A percentile compares a stretch with the other conserved stretches of the same genome.
Evolutionary conservation across 768 basidiomycete genomes (phyloP).

Genomic region (Russula olivacea): DNA sequence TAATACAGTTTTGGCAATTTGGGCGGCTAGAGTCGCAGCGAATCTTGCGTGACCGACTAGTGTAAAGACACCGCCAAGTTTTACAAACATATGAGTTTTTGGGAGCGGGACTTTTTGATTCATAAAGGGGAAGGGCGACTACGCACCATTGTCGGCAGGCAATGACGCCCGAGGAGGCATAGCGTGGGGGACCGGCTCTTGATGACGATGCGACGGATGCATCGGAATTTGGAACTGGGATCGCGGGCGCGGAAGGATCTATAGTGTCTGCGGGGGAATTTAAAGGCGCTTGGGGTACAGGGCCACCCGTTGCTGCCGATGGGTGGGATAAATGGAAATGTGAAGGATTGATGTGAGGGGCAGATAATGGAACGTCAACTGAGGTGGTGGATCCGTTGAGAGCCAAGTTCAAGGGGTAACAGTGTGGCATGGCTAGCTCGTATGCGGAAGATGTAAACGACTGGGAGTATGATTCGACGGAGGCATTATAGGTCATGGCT

Average conservation of each 20-base stretch:
- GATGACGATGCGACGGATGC: constrained; percentile 28
- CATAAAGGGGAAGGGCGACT: constrained; percentile 32
- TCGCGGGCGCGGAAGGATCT: constrained; percentile 16
- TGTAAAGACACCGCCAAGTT: constrained; percentile 27
- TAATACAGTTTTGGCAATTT: constrained; percentile 74
- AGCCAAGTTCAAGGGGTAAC: constrained; percentile 11
- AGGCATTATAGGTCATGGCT: constrained; percentile 18
- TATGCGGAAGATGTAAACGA: constrained; percentile 25
- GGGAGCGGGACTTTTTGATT: constrained; percentile 25
- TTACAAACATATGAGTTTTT: constrained; percentile 4
- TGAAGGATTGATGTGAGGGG: constrained; percentile 19
- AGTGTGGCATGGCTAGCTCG: constrained; percentile 21
- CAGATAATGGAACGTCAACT: constrained; percentile 6
- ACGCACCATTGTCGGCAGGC: constrained; percentile 81
- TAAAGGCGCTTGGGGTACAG: constrained; percentile 7
- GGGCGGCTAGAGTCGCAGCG: constrained; percentile 81
- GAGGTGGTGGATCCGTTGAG: constrained; percentile 11
- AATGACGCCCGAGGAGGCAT: constrained; percentile 66
- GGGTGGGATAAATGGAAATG: constrained; percentile 15
- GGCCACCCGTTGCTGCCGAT: constrained; percentile 5
- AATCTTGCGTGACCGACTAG: constrained; percentile 76
- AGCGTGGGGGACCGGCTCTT: constrained; percentile 37
- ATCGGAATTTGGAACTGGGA: constrained; percentile 20
- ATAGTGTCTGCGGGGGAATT: constrained; percentile 8
- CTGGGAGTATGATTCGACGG: constrained; percentile 20